Conservation (phyloP, 495 filamentous ascomycete genomes). For the Podospora anserina region DNA sequence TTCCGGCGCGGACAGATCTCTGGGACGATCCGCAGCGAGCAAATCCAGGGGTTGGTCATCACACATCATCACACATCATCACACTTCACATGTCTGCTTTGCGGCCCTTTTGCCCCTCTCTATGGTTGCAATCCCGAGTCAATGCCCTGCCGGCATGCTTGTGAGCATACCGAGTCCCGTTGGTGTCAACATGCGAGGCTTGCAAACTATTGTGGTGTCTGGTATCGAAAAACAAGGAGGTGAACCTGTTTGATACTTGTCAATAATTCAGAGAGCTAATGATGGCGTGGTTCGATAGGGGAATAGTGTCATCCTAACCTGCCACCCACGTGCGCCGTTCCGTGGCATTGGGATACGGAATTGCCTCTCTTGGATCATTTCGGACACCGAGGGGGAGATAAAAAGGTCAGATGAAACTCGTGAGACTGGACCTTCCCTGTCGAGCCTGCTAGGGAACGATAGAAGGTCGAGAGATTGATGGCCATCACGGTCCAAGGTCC, state of each 20-base stretch:
- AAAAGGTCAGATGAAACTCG: not conserved
- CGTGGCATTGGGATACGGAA: not conserved
- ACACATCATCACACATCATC: not conserved
- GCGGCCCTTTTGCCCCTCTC: not conserved
- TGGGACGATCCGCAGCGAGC: not conserved
- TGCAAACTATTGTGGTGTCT: not conserved
- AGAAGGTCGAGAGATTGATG: not conserved
- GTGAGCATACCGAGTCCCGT: not conserved
- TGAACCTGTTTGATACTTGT: not conserved
- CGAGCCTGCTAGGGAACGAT: not conserved
- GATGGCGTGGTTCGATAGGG: not conserved
- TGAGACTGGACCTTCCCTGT: not conserved
- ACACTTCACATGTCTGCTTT: not conserved
- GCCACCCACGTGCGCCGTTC: not conserved
- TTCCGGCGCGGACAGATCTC: not conserved
- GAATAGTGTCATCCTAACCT: not conserved
- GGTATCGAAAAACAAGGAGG: not conserved
- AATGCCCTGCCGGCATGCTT: not conserved
- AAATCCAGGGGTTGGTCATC: not conserved
- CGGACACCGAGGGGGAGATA: not conserved
- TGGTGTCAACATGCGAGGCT: not conserved
- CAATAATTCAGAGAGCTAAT: not conserved
- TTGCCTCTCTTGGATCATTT: not conserved
- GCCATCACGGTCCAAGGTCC: not conserved
- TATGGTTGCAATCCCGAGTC: not conserved